Percentiles rank a stretch among this genome's conserved stretches.
Conservation (phyloP, 2,329 filamentous ascomycete species). For the Helotiales sp. region DNA sequence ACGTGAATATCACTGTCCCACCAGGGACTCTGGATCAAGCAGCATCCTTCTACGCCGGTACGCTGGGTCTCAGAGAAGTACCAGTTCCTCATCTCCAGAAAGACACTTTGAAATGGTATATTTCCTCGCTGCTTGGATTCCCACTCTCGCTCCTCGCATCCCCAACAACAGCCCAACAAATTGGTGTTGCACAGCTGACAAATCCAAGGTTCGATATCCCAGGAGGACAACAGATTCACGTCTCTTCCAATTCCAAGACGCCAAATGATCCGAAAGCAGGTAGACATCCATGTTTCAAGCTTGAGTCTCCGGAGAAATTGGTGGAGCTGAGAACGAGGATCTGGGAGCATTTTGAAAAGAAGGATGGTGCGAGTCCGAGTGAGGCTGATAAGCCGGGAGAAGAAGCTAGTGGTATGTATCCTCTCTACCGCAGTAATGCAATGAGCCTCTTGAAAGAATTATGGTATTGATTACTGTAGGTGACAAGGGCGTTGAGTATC, state of each 20-base stretch:
- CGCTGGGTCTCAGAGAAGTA: slow-evolving; percentile 53
- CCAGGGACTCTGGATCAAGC: slow-evolving; percentile 51
- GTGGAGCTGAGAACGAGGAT: slow-evolving; percentile 47
- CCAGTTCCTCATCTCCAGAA: slow-evolving; percentile 53
- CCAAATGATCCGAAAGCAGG: slow-evolving; percentile 43
- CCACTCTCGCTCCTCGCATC: neutral
- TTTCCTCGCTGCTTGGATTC: neutral
- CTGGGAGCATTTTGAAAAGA: slow-evolving; percentile 50
- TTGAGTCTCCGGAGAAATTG: slow-evolving; percentile 49
- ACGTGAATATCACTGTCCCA: slow-evolving; percentile 61
- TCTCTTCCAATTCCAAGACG: slow-evolving; percentile 43
- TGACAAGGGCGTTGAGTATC: slow-evolving; percentile 57
- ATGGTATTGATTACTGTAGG: slow-evolving; percentile 38
- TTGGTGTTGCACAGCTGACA: too few species aligned
- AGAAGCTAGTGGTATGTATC: slow-evolving; percentile 40
- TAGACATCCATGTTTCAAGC: slow-evolving; percentile 59
- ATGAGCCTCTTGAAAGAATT: neutral
- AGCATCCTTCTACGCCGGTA: slow-evolving; percentile 53
- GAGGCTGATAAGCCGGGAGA: slow-evolving; percentile 56
- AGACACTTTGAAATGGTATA: slow-evolving; percentile 54
- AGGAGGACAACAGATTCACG: slow-evolving; percentile 55
- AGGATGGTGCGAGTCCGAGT: slow-evolving; percentile 50
- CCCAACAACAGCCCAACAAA: neutral
- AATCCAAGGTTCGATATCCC: slow-evolving; percentile 52
- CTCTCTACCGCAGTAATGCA: too few species aligned